Evolutionary conservation across 1,139 yeast genomes (phyloP).

Genomic region (Debaryomyces robertsiae): DNA sequence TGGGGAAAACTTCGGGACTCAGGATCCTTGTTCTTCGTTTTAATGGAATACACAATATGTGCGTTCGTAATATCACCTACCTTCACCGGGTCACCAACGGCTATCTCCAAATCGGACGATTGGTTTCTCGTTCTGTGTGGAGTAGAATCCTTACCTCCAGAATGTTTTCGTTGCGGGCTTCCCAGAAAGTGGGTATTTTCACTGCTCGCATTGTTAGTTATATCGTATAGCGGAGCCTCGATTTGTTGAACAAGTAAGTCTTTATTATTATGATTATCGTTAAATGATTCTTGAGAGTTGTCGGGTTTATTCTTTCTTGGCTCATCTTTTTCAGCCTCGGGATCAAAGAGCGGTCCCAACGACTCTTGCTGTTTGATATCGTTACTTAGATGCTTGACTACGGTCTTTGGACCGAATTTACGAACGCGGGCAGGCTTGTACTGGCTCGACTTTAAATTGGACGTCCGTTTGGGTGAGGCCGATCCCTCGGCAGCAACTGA

Average conservation of each 20-base stretch:
- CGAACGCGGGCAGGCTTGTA: slow-evolving; percentile 52
- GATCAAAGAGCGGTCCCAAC: slow-evolving; percentile 47
- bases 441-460: slow-evolving; percentile 14
- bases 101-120: slow-evolving; percentile 51
- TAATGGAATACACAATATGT: slow-evolving; percentile 84
- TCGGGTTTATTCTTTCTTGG: slow-evolving; percentile 14
- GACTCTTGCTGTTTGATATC: slow-evolving; percentile 21
- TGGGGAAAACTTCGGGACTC: slow-evolving; percentile 25
- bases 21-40: slow-evolving; percentile 49
- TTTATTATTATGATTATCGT: slow-evolving; percentile 2
- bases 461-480: slow-evolving; percentile 15
- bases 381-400: slow-evolving; percentile 33
- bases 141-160: slow-evolving; percentile 7
- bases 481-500: slow-evolving; percentile 25
- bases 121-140: slow-evolving; percentile 3
- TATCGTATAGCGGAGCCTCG: slow-evolving; percentile 51
- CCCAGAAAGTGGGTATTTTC: slow-evolving; percentile 15
- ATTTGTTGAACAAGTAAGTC: slow-evolving; percentile 7
- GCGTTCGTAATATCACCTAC: slow-evolving; percentile 90
- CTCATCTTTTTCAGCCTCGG: slow-evolving; percentile 15
- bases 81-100: slow-evolving; percentile 89
- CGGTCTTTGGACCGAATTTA: slow-evolving; percentile 33
- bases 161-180: background rate
- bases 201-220: slow-evolving; percentile 26
- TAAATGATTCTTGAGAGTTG: slow-evolving; percentile 22